phyloP scores from a whole-genome alignment of 1,284 basidiomycete genomes.

The Melampsora larici-populina region DNA sequence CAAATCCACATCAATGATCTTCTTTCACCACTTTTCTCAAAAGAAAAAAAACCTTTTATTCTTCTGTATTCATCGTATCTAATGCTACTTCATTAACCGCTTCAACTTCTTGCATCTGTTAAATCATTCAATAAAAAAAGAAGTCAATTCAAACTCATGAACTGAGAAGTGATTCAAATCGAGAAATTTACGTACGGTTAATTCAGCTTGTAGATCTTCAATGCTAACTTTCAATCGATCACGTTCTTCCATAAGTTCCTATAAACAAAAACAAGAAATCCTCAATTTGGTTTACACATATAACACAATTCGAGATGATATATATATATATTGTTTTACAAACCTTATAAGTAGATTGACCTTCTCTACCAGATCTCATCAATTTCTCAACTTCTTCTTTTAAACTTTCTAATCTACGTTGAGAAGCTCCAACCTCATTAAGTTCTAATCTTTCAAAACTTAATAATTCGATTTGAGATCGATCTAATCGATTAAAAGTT shows the following conservation, averaged over 20 bases:
- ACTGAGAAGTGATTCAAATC: neutral
- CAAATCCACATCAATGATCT: too few relatives aligned
- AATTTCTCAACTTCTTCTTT: constrained; percentile 73
- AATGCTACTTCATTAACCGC: constrained; percentile 33
- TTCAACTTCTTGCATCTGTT: constrained; percentile 27
- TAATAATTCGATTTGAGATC: constrained; percentile 67
- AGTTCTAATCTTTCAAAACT: constrained; percentile 70
- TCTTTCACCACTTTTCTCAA: too few relatives aligned
- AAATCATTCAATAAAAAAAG: neutral
- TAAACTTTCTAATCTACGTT: constrained; percentile 68
- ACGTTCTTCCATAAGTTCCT: constrained; percentile 21
- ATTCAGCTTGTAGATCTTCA: constrained; percentile 34
- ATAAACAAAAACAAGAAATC: neutral
- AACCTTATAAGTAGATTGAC: constrained; percentile 35
- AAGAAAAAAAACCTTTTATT: too few relatives aligned
- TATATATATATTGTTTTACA: too few relatives aligned
- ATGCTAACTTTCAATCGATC: constrained; percentile 11
- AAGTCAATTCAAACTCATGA: neutral
- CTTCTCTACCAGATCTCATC: constrained; percentile 11
- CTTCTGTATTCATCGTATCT: neutral
- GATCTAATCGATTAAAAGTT: constrained; percentile 57
- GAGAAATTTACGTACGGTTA: constrained; percentile 16
- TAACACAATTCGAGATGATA: too few relatives aligned
- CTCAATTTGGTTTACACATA: too few relatives aligned
- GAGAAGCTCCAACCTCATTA: constrained; percentile 71